Percentiles rank a stretch among this genome's conserved stretches.
phyloP scores from a whole-genome alignment of 1,284 basidiomycete species.

The Sporisorium iseilematis-ciliati region DNA sequence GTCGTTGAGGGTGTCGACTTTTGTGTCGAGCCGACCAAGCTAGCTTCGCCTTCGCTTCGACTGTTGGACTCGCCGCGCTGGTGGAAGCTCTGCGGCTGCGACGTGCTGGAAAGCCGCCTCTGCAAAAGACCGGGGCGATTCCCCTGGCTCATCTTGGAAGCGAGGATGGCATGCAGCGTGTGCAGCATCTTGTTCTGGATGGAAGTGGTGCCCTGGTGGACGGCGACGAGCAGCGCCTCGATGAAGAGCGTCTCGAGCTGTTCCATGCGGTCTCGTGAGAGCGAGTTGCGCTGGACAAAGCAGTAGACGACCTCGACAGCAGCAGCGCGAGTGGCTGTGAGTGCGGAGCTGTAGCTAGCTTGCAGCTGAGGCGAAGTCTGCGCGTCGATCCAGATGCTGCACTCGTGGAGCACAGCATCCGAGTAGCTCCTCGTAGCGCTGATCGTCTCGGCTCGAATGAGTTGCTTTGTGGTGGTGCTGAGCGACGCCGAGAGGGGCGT shows the following conservation, averaged over 20 bases:
- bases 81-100: constrained; percentile 16
- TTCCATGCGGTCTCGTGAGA: constrained; percentile 76
- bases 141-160: constrained; percentile 24
- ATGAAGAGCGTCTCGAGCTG: constrained; percentile 76
- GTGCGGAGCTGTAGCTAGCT: not conserved
- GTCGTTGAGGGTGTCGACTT: constrained; percentile 13
- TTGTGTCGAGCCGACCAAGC: not conserved
- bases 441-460: constrained; percentile 16
- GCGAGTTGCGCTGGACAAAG: constrained; percentile 82
- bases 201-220: constrained; percentile 72
- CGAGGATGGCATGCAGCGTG: constrained; percentile 81
- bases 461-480: constrained; percentile 27
- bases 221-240: constrained; percentile 79
- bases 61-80: constrained; percentile 22
- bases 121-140: constrained; percentile 14
- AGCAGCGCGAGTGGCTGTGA: constrained; percentile 75
- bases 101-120: constrained; percentile 21
- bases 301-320: constrained; percentile 85
- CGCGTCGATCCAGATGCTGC: constrained; percentile 38
- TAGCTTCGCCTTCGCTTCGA: constrained; percentile 14
- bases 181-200: constrained; percentile 85
- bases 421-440: constrained; percentile 18
- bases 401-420: constrained; percentile 44
- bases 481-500: constrained; percentile 29
- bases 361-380: constrained; percentile 22